phyloP scores from a whole-genome alignment of 441 rosid genomes.

The Brassica hybrid region DNA sequence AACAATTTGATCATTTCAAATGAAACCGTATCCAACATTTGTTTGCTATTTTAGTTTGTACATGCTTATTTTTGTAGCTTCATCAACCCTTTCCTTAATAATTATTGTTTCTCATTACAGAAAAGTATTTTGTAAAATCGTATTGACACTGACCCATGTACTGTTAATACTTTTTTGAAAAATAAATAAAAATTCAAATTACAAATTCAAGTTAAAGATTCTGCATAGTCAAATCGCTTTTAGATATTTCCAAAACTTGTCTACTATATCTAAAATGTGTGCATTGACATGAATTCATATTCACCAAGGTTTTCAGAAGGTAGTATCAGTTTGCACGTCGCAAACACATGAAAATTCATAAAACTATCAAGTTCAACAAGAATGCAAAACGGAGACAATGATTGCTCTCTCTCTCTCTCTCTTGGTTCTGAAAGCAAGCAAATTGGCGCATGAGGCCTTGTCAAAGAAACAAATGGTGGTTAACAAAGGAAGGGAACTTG shows the following conservation, averaged over 20 bases:
- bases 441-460: constrained; percentile 30
- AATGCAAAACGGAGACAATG: constrained; percentile 28
- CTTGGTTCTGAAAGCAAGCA: constrained; percentile 35
- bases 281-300: background rate
- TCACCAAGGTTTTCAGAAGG: background rate
- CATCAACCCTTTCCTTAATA: background rate
- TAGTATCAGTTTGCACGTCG: background rate
- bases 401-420: constrained; percentile 25
- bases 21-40: background rate
- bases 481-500: background rate
- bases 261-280: background rate
- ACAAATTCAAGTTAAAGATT: background rate
- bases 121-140: background rate
- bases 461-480: constrained; percentile 28
- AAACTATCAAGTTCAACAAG: constrained; percentile 9
- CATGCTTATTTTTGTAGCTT: background rate
- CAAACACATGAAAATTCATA: constrained; percentile 16
- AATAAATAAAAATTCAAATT: background rate
- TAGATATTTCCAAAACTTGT: background rate
- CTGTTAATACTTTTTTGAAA: background rate
- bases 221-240: background rate
- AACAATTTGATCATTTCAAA: background rate
- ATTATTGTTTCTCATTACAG: background rate
- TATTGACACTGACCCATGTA: background rate
- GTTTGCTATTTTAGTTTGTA: background rate